Base-by-base conservation (phyloP, 805 yeast species). In the Candida wancherniae region DNA sequence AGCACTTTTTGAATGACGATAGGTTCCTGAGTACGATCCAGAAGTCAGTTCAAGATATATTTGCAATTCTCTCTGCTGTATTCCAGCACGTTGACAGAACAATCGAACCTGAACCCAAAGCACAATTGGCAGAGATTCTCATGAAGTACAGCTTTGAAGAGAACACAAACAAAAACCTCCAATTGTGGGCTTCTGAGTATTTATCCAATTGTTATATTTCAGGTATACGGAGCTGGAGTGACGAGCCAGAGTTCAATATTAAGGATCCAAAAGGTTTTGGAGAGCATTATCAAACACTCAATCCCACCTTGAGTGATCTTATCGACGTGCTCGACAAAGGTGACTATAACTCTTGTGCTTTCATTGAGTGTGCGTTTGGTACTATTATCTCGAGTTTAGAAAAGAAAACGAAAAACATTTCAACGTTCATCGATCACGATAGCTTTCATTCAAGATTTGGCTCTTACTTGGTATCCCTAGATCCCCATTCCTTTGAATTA, bases 321-420 rank as follows among this genome's bases (percentile, higher is more conserved):
- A 14, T 54, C 0, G 33, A 41, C 0, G 33, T 37, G 7, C 32
- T 48, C 9, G 37, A 44, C 1, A 19, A 29, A 1, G 39, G 44
- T 14, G 10, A 19, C 9, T 26, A 29, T 13, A 32, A 29, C 5
- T 18, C 24, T 6, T 20, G 22, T 6, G 42, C 45, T 3, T 37
- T 37, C 13, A 53, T 67, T 24, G 74, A 72, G 22, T 38, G 63
- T 4, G 45, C 67, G 5, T 23, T 67, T 6, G 75, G 76, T 1
- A 61, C 54, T 7, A 45, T 70, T 11, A 37, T 67, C 1, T 42
- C 53, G 34, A 55, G 51, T 17, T 52, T 47, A 31, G 37, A 44
- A n/a, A 26, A 31, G 21, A 45, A 29, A 9, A 37, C 19, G 7
- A 32, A 11, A 10, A 55, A 50, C 16, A 35, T 53, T 1, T 22